Base-by-base conservation (phyloP, 2,329 filamentous ascomycete genomes). In the Knoxdaviesia capensis region DNA sequence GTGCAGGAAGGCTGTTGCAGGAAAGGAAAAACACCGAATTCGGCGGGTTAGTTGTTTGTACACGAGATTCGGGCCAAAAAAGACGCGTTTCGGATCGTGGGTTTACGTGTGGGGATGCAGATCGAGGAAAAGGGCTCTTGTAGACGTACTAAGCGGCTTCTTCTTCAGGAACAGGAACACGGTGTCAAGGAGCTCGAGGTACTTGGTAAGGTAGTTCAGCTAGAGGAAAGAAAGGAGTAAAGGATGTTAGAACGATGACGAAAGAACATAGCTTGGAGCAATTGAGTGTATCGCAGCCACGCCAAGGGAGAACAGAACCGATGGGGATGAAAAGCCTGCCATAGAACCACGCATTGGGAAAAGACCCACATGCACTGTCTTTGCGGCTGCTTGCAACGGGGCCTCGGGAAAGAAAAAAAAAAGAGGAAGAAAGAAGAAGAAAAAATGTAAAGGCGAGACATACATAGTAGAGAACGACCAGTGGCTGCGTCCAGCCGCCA, bases 151-250 rank as follows among this genome's bases (percentile, higher is more conserved):
- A 59, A 94, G 66, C 43, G 88, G 88, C 80, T 96, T 96, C 80
- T 96, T 96, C 80, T 96, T 96, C 60, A 96, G 75, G 68, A 94
- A 90, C 44, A 96, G 70, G 72, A 96, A 96, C 59, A 88, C 78
- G 46, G 88, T 96, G 63, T 96, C 88, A 52, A 96, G 67, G 50
- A 96, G 71, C 64, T 96, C 88, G 51, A 94, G 74, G 63, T 94
- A 96, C 65, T 96, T 96, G 65, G 87, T 96, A 43, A 94, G 74
- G 68, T 96, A 96, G 70, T 92, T 96, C 58, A 96, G 72, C 87
- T 94, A 56, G 11, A 36, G 37, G 31, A 11, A 37, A 40, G 31
- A 30, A 36, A 41, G 37, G 20, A 20, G 20, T 2, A 3, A 20
- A 3, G 3, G 20, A 20, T 30, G 39, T 45, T 45, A 45, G 41